Evolutionary conservation across 306 rosid genomes (phyloP).

Genomic region (Vicia sativa): DNA sequence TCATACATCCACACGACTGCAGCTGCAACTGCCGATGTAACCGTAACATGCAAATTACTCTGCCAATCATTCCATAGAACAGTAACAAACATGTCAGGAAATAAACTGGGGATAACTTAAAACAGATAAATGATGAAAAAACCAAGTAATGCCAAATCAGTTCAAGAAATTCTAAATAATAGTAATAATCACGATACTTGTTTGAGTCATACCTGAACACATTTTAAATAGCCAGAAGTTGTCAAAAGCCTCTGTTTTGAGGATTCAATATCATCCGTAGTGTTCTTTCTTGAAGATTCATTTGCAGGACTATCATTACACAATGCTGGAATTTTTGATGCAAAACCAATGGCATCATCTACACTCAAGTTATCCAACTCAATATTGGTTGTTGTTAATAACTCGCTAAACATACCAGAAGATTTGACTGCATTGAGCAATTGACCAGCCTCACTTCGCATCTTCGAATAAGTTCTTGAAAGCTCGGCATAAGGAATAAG

Average conservation of each 20-base stretch:
- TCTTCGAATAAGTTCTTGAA: slow-evolving; percentile 89
- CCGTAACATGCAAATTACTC: slow-evolving; percentile 90
- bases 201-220: slow-evolving; percentile 82
- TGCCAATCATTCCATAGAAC: slow-evolving; percentile 53
- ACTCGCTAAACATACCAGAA: slow-evolving; percentile 57
- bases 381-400: slow-evolving; percentile 48
- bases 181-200: neutral
- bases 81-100: slow-evolving; percentile 40
- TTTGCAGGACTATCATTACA: slow-evolving; percentile 52
- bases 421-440: slow-evolving; percentile 62
- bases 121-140: slow-evolving; percentile 8
- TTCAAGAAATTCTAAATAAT: slow-evolving; percentile 8
- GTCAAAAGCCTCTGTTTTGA: slow-evolving; percentile 85
- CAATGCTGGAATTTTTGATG: slow-evolving; percentile 69
- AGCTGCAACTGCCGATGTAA: slow-evolving; percentile 88
- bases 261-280: slow-evolving; percentile 76
- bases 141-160: slow-evolving; percentile 19
- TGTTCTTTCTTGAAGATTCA: slow-evolving; percentile 53
- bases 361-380: slow-evolving; percentile 75
- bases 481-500: slow-evolving; percentile 85
- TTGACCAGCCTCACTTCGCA: slow-evolving; percentile 86
- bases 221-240: slow-evolving; percentile 91
- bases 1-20: slow-evolving; percentile 97
- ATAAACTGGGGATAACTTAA: slow-evolving; percentile 12
- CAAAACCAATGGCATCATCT: slow-evolving; percentile 84